A percentile compares a stretch with the other conserved stretches of the same genome.
These are phyloP conservation scores for Mycena alexandri DNA, from an alignment of 768 basidiomycete species.

Conservation along the genomic window DNA sequence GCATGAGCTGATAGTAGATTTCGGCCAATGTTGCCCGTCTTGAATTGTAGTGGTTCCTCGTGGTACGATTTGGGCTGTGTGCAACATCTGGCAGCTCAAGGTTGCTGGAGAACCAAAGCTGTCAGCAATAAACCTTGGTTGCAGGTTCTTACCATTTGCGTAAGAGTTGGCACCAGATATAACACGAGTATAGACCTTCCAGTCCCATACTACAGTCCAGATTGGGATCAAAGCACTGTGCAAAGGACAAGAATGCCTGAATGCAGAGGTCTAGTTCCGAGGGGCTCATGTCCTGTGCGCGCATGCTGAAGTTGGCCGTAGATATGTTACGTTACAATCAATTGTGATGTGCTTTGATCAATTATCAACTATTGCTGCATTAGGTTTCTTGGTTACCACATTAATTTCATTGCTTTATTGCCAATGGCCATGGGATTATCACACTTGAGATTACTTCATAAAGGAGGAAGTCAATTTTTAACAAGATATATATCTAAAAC, in stretches of 20 bases:
- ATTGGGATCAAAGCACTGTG: neutral
- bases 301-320: no score
- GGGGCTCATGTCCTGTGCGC: no score
- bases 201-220: neutral
- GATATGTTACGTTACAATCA: no score
- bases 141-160: neutral
- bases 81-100: neutral
- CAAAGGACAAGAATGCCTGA: neutral
- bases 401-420: no score
- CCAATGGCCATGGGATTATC: no score
- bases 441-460: no score
- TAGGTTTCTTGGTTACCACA: no score
- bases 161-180: neutral
- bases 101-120: neutral
- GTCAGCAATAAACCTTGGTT: neutral
- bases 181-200: neutral
- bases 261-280: neutral
- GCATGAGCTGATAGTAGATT: neutral
- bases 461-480: no score
- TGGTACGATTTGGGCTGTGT: neutral
- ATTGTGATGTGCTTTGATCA: no score
- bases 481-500: no score
- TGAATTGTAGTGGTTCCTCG: neutral
- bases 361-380: no score
- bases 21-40: neutral